Percentiles rank a stretch among this genome's conserved stretches.
Evolutionary conservation across 176 grass and related monocot species (phyloP).

Genomic region (Eremochloa ophiuroides): DNA sequence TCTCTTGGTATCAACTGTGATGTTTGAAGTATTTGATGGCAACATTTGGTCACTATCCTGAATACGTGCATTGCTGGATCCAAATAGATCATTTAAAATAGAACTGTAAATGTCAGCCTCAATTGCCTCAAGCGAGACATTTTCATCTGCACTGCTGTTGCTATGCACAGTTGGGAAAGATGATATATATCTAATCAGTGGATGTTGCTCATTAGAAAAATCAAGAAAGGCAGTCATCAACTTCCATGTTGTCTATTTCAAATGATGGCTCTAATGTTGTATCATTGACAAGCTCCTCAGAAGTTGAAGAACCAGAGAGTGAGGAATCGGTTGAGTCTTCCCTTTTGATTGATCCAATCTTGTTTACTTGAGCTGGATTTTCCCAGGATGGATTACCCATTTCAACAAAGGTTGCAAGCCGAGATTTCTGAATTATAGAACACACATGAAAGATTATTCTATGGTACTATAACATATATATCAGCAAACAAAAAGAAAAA

Average conservation of each 20-base stretch:
- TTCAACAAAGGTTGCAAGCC: slow-evolving; percentile 87
- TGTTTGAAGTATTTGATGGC: slow-evolving; percentile 21
- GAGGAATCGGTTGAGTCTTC: slow-evolving; percentile 37
- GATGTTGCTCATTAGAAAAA: slow-evolving; percentile 58
- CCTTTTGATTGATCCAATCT: slow-evolving; percentile 33
- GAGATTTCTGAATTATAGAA: slow-evolving; percentile 74
- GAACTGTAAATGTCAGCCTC: slow-evolving; percentile 58
- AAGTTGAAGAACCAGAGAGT: slow-evolving; percentile 36
- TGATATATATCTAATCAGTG: slow-evolving; percentile 53
- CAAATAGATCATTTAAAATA: slow-evolving; percentile 45
- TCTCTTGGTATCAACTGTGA: slow-evolving; percentile 46
- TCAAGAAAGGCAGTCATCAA: slow-evolving; percentile 50
- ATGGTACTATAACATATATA: slow-evolving; percentile 16
- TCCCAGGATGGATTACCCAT: slow-evolving; percentile 89
- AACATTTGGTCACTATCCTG: slow-evolving; percentile 36
- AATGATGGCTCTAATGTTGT: slow-evolving; percentile 43
- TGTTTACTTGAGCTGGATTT: slow-evolving; percentile 31
- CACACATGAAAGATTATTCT: slow-evolving; percentile 17
- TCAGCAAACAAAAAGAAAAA: slow-evolving; percentile 13
- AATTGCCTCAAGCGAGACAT: slow-evolving; percentile 46
- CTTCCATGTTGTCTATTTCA: slow-evolving; percentile 58
- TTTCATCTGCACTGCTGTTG: slow-evolving; percentile 30
- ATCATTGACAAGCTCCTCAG: slow-evolving; percentile 34
- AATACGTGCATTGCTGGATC: slow-evolving; percentile 19
- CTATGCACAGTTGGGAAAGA: slow-evolving; percentile 34